A percentile compares a stretch with the other conserved stretches of the same genome.
These are phyloP conservation scores for Linum trigynum DNA, from an alignment of 345 rosid genomes.

Conservation along the genomic window DNA sequence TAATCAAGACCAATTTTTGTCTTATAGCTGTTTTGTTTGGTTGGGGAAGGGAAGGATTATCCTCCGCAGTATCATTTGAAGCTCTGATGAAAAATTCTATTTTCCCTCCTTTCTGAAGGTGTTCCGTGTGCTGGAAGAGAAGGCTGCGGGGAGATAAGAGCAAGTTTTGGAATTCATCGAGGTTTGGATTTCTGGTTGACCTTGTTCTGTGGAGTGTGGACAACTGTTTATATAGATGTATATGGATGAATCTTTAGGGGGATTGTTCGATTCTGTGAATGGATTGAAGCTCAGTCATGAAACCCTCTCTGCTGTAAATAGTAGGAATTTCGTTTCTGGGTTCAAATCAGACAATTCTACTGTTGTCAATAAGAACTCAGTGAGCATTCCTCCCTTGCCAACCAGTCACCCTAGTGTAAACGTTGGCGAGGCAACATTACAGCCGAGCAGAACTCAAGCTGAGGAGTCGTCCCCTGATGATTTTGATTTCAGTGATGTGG, in stretches of 20 bases:
- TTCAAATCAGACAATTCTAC: conserved; percentile 4
- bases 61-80: too few species aligned
- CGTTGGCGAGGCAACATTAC: neutral
- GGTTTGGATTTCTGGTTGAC: neutral
- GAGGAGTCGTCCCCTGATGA: conserved; percentile 29
- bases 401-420: conserved; percentile 11
- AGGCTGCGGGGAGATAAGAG: too few species aligned
- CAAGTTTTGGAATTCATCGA: too few species aligned
- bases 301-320: conserved; percentile 5
- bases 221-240: conserved; percentile 2
- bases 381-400: neutral
- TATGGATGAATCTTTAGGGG: conserved; percentile 32
- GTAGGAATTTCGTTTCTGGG: conserved; percentile 12
- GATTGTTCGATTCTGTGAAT: conserved; percentile 22
- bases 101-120: too few species aligned
- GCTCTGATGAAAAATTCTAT: too few species aligned
- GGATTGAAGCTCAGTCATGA: conserved; percentile 19
- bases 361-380: conserved; percentile 9
- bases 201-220: neutral
- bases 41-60: too few species aligned
- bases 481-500: conserved; percentile 46
- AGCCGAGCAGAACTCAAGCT: conserved; percentile 4
- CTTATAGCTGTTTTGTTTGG: neutral
- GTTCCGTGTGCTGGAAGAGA: too few species aligned
- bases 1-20: neutral